phyloP scores from a whole-genome alignment of 495 filamentous ascomycete genomes.

The Podospora comata region DNA sequence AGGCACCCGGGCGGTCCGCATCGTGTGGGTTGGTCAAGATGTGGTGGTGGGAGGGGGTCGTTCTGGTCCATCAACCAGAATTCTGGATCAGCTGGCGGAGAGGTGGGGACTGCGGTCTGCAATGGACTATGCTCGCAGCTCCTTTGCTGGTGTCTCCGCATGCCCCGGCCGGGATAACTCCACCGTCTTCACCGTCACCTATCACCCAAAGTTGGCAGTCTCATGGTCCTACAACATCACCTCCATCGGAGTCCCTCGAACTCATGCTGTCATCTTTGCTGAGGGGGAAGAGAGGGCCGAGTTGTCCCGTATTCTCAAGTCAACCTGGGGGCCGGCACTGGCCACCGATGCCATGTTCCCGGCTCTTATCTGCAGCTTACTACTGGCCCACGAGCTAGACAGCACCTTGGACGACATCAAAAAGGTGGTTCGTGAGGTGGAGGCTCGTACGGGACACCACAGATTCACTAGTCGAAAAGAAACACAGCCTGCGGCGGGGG shows the following conservation, averaged over 20 bases:
- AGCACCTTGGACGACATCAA: conserved; percentile 31
- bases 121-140: conserved; percentile 25
- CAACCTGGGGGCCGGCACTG: conserved; percentile 19
- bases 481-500: conserved; percentile 28
- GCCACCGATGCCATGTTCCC: conserved; percentile 31
- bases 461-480: conserved; percentile 26
- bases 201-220: conserved; percentile 30
- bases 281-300: conserved; percentile 27
- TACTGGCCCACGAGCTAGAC: conserved; percentile 29
- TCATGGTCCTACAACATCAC: conserved; percentile 20
- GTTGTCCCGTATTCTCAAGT: conserved; percentile 21
- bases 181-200: conserved; percentile 22
- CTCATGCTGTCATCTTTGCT: conserved; percentile 22
- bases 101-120: conserved; percentile 20
- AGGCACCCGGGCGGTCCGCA: conserved; percentile 16
- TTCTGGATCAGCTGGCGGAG: conserved; percentile 14
- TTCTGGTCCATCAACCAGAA: conserved; percentile 17
- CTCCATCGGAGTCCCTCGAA: neutral
- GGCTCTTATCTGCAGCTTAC: conserved; percentile 24
- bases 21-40: conserved; percentile 27
- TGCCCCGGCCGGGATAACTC: conserved; percentile 1
- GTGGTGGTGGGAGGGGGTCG: neutral
- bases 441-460: conserved; percentile 32
- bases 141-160: conserved; percentile 26
- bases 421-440: conserved; percentile 25